Evolutionary conservation across 805 yeast species (phyloP), one percentile per base, ranked within the genome.

Genomic region (Brettanomyces anomalus): DNA sequence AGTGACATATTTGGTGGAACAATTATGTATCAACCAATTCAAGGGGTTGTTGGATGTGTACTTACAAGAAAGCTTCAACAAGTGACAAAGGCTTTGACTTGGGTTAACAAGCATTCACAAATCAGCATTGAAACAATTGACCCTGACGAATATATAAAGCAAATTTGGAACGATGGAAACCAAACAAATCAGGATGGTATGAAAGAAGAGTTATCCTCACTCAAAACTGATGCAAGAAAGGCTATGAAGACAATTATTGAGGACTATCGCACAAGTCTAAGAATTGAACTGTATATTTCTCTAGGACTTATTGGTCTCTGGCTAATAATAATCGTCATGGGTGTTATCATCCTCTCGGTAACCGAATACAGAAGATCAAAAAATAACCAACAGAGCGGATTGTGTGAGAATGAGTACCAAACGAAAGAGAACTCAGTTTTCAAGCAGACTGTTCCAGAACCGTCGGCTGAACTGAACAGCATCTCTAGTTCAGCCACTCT

Each of bases 1-100:
- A 67, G 68, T 24, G 67, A 70, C 7, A 68, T 79, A 0, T 88
- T 93, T 61, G 77, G 79, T 4, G 70, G 70, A 3, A 86, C 97
- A 0, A 74, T 83, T 0, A 62, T 90, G 10, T 74, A 78, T 38
- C 57, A 57, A 1, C 84, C 94, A 0, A 68, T 87, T 37, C 69
- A 71, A 24, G 71, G 81, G 0, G 77, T 87, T 0, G 83, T 89
- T 4, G 77, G 80, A 28, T 90, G 98, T 64, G 76, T 85, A 3
- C 67, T 93, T 33, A 90, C 85, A 15, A 68, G 81, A 39, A 93
- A 90, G 53, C 58, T 90, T 5, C 68, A 68, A 13, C 68, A 72
- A 18, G 66, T 87, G 3, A 84, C 84, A 48, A 56, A 73, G 26
- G 97, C 94, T 0, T 61, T 89, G 43, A 72, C 79, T 2, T 93